phyloP scores from a whole-genome alignment of 2,329 filamentous ascomycete genomes.

The Aspergillus melleus region DNA sequence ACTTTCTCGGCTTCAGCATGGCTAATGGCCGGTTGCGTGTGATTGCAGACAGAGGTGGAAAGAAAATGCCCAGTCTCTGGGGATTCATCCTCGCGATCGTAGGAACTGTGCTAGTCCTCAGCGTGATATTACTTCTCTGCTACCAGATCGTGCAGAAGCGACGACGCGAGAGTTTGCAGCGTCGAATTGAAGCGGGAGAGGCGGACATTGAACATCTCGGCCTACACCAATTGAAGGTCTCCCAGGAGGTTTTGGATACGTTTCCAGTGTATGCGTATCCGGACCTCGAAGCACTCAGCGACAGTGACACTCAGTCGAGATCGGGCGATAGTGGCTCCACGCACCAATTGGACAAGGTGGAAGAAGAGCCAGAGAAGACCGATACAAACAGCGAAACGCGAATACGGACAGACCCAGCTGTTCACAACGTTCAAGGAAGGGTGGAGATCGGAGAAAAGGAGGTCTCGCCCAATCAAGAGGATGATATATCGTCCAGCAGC shows the following conservation, averaged over 20 bases:
- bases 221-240: slow-evolving; percentile 78
- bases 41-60: slow-evolving; percentile 23
- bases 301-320: background rate
- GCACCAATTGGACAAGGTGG: background rate
- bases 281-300: slow-evolving; percentile 25
- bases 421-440: background rate
- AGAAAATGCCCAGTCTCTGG: slow-evolving; percentile 71
- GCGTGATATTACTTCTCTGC: slow-evolving; percentile 64
- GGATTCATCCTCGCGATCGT: slow-evolving; percentile 73
- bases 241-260: slow-evolving; percentile 66
- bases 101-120: slow-evolving; percentile 73
- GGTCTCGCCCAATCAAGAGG: background rate
- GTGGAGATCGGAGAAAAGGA: background rate
- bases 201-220: slow-evolving; percentile 84
- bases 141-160: slow-evolving; percentile 76
- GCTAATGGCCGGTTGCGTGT: background rate
- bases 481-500: background rate
- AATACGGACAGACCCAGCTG: background rate
- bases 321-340: background rate
- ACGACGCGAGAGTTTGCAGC: slow-evolving; percentile 66
- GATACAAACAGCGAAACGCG: background rate
- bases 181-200: slow-evolving; percentile 73
- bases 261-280: slow-evolving; percentile 80
- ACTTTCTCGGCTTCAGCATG: background rate
- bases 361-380: background rate